These are phyloP conservation scores for Volutella citrinella DNA, from an alignment of 2,329 filamentous ascomycete genomes.

Conservation along the genomic window DNA sequence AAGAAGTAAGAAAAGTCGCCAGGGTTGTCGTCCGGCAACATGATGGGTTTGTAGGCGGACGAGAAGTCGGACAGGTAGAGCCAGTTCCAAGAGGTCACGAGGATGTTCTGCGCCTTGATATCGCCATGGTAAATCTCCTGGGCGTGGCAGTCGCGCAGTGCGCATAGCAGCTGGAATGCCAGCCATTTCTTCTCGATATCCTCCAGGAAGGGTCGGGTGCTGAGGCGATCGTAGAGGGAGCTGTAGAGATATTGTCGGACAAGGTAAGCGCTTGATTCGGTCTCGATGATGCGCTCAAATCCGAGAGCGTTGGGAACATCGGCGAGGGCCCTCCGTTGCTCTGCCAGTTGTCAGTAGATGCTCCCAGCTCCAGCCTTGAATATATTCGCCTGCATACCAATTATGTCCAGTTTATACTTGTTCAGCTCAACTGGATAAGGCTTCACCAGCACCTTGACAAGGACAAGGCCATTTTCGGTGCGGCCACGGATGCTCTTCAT, in stretches of 20 bases:
- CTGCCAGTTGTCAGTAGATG: constrained; percentile 39
- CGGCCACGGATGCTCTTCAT: constrained; percentile 95
- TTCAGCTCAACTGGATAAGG: constrained; percentile 81
- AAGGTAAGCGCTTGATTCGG: constrained; percentile 85
- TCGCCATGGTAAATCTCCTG: constrained; percentile 92
- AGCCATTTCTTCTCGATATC: constrained; percentile 99
- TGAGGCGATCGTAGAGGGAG: constrained; percentile 94
- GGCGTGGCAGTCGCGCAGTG: constrained; percentile 85
- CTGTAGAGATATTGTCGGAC: constrained; percentile 95
- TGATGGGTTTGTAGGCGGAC: constrained; percentile 89
- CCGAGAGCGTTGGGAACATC: constrained; percentile 87
- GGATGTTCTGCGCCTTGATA: constrained; percentile 95
- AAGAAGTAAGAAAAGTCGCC: constrained; percentile 98
- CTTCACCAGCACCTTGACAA: constrained; percentile 94
- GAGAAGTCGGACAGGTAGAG: constrained; percentile 97
- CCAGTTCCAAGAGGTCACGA: constrained; percentile 99
- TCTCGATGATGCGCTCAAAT: constrained; percentile 90
- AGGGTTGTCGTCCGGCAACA: constrained; percentile 92
- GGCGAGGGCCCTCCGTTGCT: constrained; percentile 73
- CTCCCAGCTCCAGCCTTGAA: too few relatives aligned
- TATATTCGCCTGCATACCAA: too few relatives aligned
- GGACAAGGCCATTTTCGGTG: constrained; percentile 84
- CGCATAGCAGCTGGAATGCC: constrained; percentile 90
- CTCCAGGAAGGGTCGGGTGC: constrained; percentile 92
- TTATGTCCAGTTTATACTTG: constrained; percentile 72